Percentiles rank a stretch among this genome's conserved stretches.
These are phyloP conservation scores for Brassica carinata DNA, from an alignment of 345 rosid species.

Conservation along the genomic window DNA sequence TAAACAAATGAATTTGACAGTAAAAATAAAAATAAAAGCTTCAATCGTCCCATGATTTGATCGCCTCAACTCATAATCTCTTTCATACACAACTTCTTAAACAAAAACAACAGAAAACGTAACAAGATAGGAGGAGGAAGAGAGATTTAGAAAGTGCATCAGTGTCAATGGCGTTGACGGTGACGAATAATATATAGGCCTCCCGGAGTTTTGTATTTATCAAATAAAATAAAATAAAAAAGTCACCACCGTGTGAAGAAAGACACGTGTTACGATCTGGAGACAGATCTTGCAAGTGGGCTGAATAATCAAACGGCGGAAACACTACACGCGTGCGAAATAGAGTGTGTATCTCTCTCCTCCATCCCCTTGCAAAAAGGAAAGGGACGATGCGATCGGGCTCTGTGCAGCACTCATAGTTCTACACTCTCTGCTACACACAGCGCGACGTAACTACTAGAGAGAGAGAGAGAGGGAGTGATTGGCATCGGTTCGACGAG, in stretches of 20 bases:
- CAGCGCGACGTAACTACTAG: too few relatives aligned
- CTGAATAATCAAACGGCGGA: slow-evolving; percentile 36
- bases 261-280: slow-evolving; percentile 36
- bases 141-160: slow-evolving; percentile 9
- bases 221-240: background rate
- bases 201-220: slow-evolving; percentile 10
- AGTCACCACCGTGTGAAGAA: slow-evolving; percentile 36
- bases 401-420: slow-evolving; percentile 7
- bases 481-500: background rate
- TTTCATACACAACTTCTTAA: background rate
- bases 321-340: slow-evolving; percentile 25
- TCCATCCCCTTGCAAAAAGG: slow-evolving; percentile 13
- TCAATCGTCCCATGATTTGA: background rate
- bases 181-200: slow-evolving; percentile 26
- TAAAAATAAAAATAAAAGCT: background rate
- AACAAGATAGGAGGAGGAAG: too few relatives aligned
- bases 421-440: too few relatives aligned
- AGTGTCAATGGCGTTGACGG: slow-evolving; percentile 39
- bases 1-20: background rate
- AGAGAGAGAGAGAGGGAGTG: background rate
- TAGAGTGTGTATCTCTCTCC: slow-evolving; percentile 4
- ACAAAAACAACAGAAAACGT: too few relatives aligned
- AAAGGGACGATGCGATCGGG: slow-evolving; percentile 44
- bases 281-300: slow-evolving; percentile 37
- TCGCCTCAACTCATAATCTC: slow-evolving; percentile 4